These are phyloP conservation scores for Primulina huaijiensis DNA, from an alignment of 257 asterid species.

Conservation along the genomic window DNA sequence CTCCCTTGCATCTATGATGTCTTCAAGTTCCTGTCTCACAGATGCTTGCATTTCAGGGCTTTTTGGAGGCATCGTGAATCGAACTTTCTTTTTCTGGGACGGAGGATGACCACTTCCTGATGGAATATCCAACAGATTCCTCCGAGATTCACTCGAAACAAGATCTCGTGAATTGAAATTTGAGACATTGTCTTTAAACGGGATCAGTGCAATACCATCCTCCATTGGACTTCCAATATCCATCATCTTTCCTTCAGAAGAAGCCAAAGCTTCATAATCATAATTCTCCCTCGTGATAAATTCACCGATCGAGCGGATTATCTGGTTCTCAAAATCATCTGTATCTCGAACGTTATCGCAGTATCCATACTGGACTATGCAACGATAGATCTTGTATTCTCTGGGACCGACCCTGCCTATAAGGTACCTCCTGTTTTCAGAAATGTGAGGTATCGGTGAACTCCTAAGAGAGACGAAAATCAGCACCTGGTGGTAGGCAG, in stretches of 20 bases:
- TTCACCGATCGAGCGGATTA: conserved; percentile 76
- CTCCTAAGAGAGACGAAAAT: conserved; percentile 81
- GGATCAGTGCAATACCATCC: conserved; percentile 50
- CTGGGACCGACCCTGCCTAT: conserved; percentile 79
- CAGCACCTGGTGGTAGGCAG: conserved; percentile 81
- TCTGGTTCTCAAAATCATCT: conserved; percentile 73
- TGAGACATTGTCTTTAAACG: conserved; percentile 31
- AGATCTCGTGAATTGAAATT: conserved; percentile 6
- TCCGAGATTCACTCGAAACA: conserved; percentile 26
- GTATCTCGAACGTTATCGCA: conserved; percentile 62
- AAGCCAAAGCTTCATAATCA: conserved; percentile 43
- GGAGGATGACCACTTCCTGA: conserved; percentile 29
- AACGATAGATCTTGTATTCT: conserved; percentile 68
- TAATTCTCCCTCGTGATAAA: conserved; percentile 59
- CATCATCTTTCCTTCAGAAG: conserved; percentile 69
- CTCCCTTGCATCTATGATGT: conserved; percentile 72
- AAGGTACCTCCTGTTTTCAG: conserved; percentile 54
- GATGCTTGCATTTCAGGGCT: conserved; percentile 54
- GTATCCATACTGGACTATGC: conserved; percentile 78
- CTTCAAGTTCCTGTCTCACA: conserved; percentile 67
- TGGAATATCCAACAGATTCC: conserved; percentile 29
- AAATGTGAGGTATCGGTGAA: conserved; percentile 62
- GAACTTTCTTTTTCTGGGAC: conserved; percentile 42
- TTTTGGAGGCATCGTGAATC: conserved; percentile 55
- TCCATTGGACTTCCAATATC: conserved; percentile 50